phyloP scores from a whole-genome alignment of 2,329 filamentous ascomycete species.

The Chrysosporium keratinophilum region DNA sequence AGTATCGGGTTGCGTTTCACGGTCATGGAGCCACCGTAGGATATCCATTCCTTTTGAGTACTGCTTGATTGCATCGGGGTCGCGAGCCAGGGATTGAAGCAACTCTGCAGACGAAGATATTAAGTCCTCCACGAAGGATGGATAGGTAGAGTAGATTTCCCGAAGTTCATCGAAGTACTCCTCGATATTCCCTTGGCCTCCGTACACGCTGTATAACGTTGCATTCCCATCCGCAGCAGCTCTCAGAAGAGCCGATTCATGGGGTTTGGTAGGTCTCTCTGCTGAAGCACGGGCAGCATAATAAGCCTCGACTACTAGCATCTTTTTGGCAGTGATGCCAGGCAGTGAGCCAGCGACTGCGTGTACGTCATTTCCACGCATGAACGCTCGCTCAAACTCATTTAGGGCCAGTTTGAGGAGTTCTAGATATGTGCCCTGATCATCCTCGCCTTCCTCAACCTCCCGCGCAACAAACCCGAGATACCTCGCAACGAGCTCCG shows the following conservation, averaged over 20 bases:
- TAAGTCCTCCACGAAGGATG: conserved; percentile 78
- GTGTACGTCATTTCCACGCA: conserved; percentile 93
- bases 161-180: conserved; percentile 98
- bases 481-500: conserved; percentile 87
- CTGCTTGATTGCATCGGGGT: conserved; percentile 82
- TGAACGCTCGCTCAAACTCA: conserved; percentile 92
- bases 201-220: conserved; percentile 85
- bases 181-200: conserved; percentile 96
- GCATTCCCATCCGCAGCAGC: conserved; percentile 76
- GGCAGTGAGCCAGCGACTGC: conserved; percentile 74
- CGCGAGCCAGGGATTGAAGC: conserved; percentile 71
- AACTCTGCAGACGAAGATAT: conserved; percentile 72
- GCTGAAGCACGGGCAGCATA: conserved; percentile 76
- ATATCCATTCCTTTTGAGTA: conserved; percentile 96
- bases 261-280: conserved; percentile 76
- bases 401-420: conserved; percentile 85
- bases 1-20: conserved; percentile 79
- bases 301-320: conserved; percentile 80
- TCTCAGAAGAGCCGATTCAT: conserved; percentile 85
- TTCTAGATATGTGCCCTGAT: conserved; percentile 82
- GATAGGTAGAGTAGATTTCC: conserved; percentile 82
- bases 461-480: conserved; percentile 81
- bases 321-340: conserved; percentile 86
- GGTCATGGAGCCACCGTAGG: conserved; percentile 81
- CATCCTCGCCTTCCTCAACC: conserved; percentile 86